Base-by-base conservation (phyloP, 2,329 filamentous ascomycete species). In the Aspergillus sp. region DNA sequence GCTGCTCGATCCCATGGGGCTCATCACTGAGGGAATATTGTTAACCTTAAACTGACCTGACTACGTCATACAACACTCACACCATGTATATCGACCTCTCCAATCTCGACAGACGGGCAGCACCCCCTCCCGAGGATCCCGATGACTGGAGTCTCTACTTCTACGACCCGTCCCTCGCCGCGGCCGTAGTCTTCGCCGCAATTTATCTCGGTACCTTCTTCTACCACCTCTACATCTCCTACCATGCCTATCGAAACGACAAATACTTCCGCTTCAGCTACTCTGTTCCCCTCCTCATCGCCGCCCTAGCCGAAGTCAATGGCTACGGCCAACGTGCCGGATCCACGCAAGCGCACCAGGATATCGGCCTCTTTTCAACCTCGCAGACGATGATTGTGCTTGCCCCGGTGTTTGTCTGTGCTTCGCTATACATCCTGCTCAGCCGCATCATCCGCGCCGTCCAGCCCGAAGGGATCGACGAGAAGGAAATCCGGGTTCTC, bases 391-490 rank as follows among this genome's bases (percentile, higher is more conserved):
- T 81, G 23, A 80, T 82, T n/a, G 79, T 84, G 13, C 73, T 85
- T 46, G 80, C 82, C 0, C 83, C 83, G 0, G 74, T 84, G 47
- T 77, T 84, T 55, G 70, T 84, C 53, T 81, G 81, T 17, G 83
- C 82, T 0, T 81, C 80, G 2, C 80, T 84, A 59, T 85, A 85
- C 68, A 76, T 84, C 56, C 77, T 84, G 50, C 79, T 85, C 55
- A 81, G 79, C n/a, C 77, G 80, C 13, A 70, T 85, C 6, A 65
- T 65, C 50, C 47, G 76, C 11, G 68, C 71, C 11, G 76, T 19
- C 2, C 30, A 38, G 6, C 19, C 52, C 3, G 1, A 51, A 54
- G 8, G 48, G 46, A 11, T 59, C 64, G 0, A 63, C 19, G 28
- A 68, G 0, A 68, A 69, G 2, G 78, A 79, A 25, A 22, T 71